phyloP scores from a whole-genome alignment of 2,329 filamentous ascomycete genomes.

The Thelonectria discophora region DNA sequence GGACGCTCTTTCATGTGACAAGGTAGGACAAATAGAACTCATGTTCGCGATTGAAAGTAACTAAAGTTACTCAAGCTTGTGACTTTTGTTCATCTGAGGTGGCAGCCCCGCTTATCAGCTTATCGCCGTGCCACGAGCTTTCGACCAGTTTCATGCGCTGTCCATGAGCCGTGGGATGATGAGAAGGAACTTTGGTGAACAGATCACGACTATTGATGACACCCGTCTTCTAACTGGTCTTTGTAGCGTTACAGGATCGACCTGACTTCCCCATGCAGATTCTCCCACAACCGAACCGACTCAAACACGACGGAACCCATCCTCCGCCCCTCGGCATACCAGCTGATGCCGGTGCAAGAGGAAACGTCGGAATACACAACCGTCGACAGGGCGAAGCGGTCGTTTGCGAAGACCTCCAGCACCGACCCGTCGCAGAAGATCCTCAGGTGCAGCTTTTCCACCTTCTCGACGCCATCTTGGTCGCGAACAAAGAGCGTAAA shows the following conservation, averaged over 20 bases:
- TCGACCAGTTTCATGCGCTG: neutral
- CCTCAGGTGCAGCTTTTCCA: slow-evolving; percentile 35
- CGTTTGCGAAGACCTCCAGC: slow-evolving; percentile 42
- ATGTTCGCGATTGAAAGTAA: no score
- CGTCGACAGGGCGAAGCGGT: slow-evolving; percentile 41
- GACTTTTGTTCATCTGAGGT: no score
- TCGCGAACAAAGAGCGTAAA: slow-evolving; percentile 55
- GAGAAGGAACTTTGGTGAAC: neutral
- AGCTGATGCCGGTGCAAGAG: slow-evolving; percentile 36
- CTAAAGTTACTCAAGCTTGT: no score
- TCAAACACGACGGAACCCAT: slow-evolving; percentile 28
- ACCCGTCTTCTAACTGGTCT: no score
- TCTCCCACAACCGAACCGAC: slow-evolving; percentile 36
- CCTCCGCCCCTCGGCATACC: slow-evolving; percentile 34
- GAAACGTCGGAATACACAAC: slow-evolving; percentile 36
- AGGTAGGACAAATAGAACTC: no score
- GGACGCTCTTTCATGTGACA: no score
- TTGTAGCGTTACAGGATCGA: neutral
- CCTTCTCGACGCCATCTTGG: slow-evolving; percentile 16
- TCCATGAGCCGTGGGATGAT: neutral
- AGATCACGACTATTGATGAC: neutral
- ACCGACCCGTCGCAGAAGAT: slow-evolving; percentile 41
- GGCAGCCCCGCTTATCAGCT: neutral
- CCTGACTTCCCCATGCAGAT: slow-evolving; percentile 21
- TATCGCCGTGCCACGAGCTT: neutral